These are phyloP conservation scores for Platismatia glauca DNA, from an alignment of 495 filamentous ascomycete species.

Conservation along the genomic window DNA sequence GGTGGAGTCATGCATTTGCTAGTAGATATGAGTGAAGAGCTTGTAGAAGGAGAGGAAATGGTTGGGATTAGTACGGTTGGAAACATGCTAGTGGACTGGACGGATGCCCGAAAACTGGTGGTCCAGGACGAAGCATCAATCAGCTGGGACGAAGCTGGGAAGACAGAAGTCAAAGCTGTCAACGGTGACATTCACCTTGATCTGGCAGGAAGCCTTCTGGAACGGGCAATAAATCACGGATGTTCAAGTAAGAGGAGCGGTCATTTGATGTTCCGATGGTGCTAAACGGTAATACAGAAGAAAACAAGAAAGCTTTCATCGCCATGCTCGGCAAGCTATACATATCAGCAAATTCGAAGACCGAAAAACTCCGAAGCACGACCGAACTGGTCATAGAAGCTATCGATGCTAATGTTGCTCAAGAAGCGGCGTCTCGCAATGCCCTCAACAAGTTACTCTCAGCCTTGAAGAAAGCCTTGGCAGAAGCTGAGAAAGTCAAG, in stretches of 20 bases:
- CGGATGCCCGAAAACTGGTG: slow-evolving; percentile 81
- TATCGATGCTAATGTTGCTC: slow-evolving; percentile 59
- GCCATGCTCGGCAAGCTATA: slow-evolving; percentile 75
- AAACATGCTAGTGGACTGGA: slow-evolving; percentile 87
- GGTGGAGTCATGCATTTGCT: slow-evolving; percentile 60
- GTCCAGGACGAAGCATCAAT: slow-evolving; percentile 46
- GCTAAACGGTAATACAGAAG: slow-evolving; percentile 44
- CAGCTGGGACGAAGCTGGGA: slow-evolving; percentile 46
- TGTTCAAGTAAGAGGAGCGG: slow-evolving; percentile 47
- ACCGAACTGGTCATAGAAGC: slow-evolving; percentile 51
- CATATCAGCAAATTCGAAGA: slow-evolving; percentile 37
- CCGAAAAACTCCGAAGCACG: slow-evolving; percentile 26
- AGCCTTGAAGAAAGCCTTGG: slow-evolving; percentile 40
- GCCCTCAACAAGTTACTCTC: slow-evolving; percentile 73
- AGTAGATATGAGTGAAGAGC: slow-evolving; percentile 41
- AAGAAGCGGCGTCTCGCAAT: slow-evolving; percentile 64
- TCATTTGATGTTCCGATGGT: slow-evolving; percentile 31
- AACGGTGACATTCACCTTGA: slow-evolving; percentile 60
- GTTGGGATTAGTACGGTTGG: slow-evolving; percentile 64
- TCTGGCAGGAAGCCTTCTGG: slow-evolving; percentile 55
- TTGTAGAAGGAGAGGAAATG: slow-evolving; percentile 75
- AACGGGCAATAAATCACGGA: slow-evolving; percentile 43
- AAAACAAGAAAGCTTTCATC: slow-evolving; percentile 77
- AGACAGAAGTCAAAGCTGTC: slow-evolving; percentile 36
- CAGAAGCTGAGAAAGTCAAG: slow-evolving; percentile 16